Evolutionary conservation across 441 rosid species (phyloP), one percentile per base, ranked within the genome.

Genomic region (Arabidopsis hybrid): DNA sequence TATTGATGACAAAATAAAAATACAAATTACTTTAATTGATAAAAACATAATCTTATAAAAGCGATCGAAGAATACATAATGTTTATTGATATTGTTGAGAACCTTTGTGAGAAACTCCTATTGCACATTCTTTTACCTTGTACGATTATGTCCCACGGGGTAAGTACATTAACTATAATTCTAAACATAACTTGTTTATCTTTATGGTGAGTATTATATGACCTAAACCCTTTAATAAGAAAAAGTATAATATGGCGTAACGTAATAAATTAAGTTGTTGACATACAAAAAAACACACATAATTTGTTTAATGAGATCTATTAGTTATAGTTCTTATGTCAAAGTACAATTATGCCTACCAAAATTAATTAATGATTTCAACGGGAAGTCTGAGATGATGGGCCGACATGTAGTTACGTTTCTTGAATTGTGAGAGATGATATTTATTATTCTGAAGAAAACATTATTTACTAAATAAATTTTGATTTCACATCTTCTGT

Each of bases 381-480:
- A 56, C 9, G 36, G 29, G 39, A 69, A 29, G 60, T 29, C 79
- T 69, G 46, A 46, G 60, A 63, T 69, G 70, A 62, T 69, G 79
- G 79, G 65, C 73, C 71, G 70, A 58, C 75, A 55, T 63, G 60
- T 16, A 39, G 60, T 38, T 63, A 69, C 51, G 79, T 63, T 69
- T 47, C 79, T 45, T 69, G 43, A 63, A 62, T 69, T 65, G 47
- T 69, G 61, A 62, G 18, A 13, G 21, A 8, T 53, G 59, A 14
- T 69, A 75, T 61, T 63, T 47, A 57, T 47, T 64, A 49, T 76
- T 70, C 56, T 40, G 38, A 26, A 26, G 21, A 40, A 43, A 53
- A 46, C 10, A n/a, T 43, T 50, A 31, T 55, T 60, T 60, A 36
- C 21, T 51, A 39, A n/a, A 12, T 55, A 12, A 3, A 3, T 39